A percentile compares a stretch with the other conserved stretches of the same genome.
Evolutionary conservation across 1,284 basidiomycete genomes (phyloP).

Genomic region (Tilletiopsis washingtonensis): DNA sequence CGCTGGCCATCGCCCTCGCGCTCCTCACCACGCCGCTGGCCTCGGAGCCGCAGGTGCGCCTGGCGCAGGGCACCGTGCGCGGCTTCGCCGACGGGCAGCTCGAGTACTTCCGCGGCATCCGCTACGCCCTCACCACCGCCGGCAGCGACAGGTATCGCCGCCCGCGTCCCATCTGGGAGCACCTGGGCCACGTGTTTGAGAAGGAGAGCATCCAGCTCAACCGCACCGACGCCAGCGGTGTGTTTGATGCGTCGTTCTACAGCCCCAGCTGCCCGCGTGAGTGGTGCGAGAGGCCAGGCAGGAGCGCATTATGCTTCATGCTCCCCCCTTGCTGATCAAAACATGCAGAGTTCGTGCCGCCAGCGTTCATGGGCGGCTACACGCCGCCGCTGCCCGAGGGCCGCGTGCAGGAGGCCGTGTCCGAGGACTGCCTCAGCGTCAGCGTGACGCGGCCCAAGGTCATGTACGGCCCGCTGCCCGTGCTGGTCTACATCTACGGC

Average conservation of each 20-base stretch:
- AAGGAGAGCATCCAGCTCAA: conserved; percentile 1
- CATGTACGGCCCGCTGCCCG: conserved; percentile 14
- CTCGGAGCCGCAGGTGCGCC: not conserved
- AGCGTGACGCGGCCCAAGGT: conserved; percentile 19
- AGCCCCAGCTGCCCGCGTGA: conserved; percentile 14
- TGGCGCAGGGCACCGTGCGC: conserved; percentile 2
- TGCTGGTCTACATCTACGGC: conserved; percentile 20
- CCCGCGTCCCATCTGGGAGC: conserved; percentile 3
- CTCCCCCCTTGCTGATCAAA: no score
- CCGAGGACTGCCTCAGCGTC: conserved; percentile 27
- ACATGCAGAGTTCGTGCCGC: conserved; percentile 11
- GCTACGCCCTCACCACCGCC: conserved; percentile 4
- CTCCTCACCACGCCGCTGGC: not conserved
- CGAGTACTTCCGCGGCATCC: conserved; percentile 6
- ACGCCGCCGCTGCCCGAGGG: conserved; percentile 2
- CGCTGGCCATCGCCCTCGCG: no score
- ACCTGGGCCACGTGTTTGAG: not conserved
- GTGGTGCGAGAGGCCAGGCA: no score
- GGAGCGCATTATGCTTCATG: no score
- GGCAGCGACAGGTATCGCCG: conserved; percentile 1
- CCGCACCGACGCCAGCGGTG: conserved; percentile 5
- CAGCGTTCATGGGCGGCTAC: conserved; percentile 5
- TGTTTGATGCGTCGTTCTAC: conserved; percentile 7
- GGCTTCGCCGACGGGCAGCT: not conserved
- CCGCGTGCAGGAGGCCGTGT: conserved; percentile 13